phyloP scores from a whole-genome alignment of 768 basidiomycete genomes.

The Wakefieldia striispora region DNA sequence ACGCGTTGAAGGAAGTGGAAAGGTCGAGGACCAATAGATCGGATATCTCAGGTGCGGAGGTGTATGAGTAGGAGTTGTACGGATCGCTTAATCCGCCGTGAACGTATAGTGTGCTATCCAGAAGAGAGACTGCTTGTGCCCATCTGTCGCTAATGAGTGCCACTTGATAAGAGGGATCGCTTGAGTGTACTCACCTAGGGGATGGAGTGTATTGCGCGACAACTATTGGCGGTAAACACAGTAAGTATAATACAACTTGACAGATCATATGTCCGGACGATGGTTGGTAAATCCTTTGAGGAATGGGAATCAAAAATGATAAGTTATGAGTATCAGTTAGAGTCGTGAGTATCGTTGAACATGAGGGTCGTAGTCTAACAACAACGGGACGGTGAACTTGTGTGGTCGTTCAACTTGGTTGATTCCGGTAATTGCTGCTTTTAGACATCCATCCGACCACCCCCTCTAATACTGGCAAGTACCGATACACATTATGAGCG shows the following conservation, averaged over 20 bases:
- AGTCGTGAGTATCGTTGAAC: conserved; percentile 13
- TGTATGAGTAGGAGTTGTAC: conserved; percentile 66
- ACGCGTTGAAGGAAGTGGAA: conserved; percentile 52
- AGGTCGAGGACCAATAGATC: conserved; percentile 73
- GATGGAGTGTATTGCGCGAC: conserved; percentile 25
- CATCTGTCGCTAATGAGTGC: conserved; percentile 52
- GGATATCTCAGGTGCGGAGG: conserved; percentile 67
- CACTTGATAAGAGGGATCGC: not conserved
- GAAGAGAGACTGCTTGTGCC: conserved; percentile 70
- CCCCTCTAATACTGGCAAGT: no score
- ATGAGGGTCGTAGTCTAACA: conserved; percentile 16
- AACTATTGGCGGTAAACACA: conserved; percentile 15
- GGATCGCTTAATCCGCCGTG: conserved; percentile 82
- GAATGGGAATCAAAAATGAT: conserved; percentile 3
- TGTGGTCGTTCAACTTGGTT: not conserved
- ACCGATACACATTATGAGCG: no score
- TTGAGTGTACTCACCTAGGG: conserved; percentile 21
- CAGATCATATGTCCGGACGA: conserved; percentile 10
- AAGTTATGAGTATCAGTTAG: conserved; percentile 7
- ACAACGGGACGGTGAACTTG: not conserved
- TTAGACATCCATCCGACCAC: conserved; percentile 1
- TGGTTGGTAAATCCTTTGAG: not conserved
- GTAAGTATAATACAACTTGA: conserved; percentile 2
- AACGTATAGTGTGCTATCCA: conserved; percentile 61
- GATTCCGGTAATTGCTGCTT: not conserved